These are phyloP conservation scores for Solanum hybrid DNA, from an alignment of 305 asterid species.

Conservation along the genomic window DNA sequence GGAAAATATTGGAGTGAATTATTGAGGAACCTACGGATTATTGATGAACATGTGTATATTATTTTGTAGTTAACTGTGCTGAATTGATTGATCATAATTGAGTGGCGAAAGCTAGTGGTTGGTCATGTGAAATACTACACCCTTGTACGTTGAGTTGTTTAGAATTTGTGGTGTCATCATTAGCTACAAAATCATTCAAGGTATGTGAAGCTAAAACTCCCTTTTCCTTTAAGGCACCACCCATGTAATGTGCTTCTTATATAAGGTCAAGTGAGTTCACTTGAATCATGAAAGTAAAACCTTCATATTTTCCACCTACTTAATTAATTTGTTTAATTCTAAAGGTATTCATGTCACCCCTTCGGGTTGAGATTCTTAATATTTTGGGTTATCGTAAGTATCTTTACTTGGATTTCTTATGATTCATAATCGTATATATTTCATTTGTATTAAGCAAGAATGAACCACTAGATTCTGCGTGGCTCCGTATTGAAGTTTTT, in stretches of 20 bases:
- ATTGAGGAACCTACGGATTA: background rate
- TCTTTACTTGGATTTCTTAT: background rate
- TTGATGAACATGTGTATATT: background rate
- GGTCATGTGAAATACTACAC: background rate
- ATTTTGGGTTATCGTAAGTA: background rate
- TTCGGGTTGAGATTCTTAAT: background rate
- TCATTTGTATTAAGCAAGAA: too few species aligned
- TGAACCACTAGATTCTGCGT: background rate
- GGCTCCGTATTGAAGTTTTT: background rate
- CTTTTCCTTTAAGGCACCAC: background rate
- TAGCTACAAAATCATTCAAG: background rate
- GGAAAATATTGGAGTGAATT: background rate
- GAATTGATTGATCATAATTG: background rate
- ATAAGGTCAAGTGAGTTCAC: background rate
- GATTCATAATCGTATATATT: background rate
- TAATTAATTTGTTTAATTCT: background rate
- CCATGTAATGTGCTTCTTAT: background rate
- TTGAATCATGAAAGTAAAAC: background rate
- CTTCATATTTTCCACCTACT: background rate
- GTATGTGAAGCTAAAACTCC: background rate
- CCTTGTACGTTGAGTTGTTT: background rate
- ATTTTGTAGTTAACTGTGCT: background rate
- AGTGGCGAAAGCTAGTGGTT: background rate
- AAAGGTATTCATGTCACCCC: background rate
- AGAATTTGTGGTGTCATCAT: background rate